Conservation (phyloP, 495 filamentous ascomycete species). For the Neurospora sp. region DNA sequence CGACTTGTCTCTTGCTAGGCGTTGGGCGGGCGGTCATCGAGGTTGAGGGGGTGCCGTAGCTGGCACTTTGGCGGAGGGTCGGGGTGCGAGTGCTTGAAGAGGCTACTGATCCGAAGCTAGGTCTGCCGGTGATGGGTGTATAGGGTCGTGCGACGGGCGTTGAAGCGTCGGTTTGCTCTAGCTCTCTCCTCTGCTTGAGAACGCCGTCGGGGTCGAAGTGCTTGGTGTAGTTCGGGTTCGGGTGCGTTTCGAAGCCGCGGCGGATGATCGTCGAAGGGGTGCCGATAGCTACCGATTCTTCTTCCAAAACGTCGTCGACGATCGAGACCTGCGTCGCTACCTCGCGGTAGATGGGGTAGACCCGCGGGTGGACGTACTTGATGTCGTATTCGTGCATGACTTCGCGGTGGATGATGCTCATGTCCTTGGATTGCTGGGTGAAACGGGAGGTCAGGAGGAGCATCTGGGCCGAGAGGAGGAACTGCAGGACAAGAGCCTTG, state of each 20-base stretch:
- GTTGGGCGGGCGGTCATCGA: background rate
- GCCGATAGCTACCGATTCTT: constrained; percentile 55
- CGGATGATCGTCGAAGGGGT: constrained; percentile 71
- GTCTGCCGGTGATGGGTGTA: background rate
- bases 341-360: constrained; percentile 72
- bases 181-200: background rate
- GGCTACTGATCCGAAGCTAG: constrained; percentile 16
- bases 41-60: constrained; percentile 6
- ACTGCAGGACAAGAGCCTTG: constrained; percentile 61
- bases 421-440: constrained; percentile 77
- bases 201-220: constrained; percentile 63
- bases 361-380: constrained; percentile 87
- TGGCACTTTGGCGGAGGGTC: constrained; percentile 1
- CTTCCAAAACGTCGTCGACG: constrained; percentile 33
- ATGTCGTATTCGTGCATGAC: constrained; percentile 92
- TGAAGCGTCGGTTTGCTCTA: background rate
- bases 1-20: background rate
- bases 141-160: background rate
- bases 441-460: constrained; percentile 58
- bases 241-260: constrained; percentile 72
- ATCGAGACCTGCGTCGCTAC: constrained; percentile 65
- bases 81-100: constrained; percentile 10
- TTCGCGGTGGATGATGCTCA: constrained; percentile 73
- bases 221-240: constrained; percentile 78
- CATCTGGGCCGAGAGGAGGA: constrained; percentile 69